Evolutionary conservation across 768 basidiomycete species (phyloP).

Genomic region (Hypholoma sublateritium): DNA sequence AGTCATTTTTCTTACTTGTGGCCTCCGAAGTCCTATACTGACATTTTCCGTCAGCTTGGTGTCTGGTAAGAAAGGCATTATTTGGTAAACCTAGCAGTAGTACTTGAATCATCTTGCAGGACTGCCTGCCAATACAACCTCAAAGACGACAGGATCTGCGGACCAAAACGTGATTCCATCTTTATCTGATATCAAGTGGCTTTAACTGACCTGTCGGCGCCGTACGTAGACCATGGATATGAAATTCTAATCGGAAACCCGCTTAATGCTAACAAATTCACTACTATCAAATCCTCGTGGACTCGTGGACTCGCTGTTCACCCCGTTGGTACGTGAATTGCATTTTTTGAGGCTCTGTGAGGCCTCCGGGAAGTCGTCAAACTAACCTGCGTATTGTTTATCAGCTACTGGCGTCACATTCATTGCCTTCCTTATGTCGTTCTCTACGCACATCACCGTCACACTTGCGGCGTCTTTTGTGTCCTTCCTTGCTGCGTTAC

Average conservation of each 20-base stretch:
- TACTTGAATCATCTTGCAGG: constrained; percentile 37
- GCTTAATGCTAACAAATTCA: constrained; percentile 29
- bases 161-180: not conserved
- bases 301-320: constrained; percentile 75
- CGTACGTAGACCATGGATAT: constrained; percentile 54
- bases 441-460: constrained; percentile 57
- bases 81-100: too few species aligned
- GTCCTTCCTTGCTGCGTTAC: constrained; percentile 68
- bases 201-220: not conserved
- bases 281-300: constrained; percentile 56
- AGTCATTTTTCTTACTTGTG: constrained; percentile 25
- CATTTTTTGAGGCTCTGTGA: not conserved
- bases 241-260: constrained; percentile 38
- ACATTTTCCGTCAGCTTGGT: constrained; percentile 52
- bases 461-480: constrained; percentile 62
- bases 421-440: constrained; percentile 60
- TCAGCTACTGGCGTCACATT: constrained; percentile 56
- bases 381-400: not conserved
- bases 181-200: not conserved
- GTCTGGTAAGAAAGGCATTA: constrained; percentile 50
- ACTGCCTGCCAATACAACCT: constrained; percentile 54
- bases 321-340: constrained; percentile 70
- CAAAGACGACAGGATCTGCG: constrained; percentile 47
- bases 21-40: not conserved
- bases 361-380: too few species aligned